Conservation (phyloP, 257 asterid genomes). For the Solanum appendiculatum region DNA sequence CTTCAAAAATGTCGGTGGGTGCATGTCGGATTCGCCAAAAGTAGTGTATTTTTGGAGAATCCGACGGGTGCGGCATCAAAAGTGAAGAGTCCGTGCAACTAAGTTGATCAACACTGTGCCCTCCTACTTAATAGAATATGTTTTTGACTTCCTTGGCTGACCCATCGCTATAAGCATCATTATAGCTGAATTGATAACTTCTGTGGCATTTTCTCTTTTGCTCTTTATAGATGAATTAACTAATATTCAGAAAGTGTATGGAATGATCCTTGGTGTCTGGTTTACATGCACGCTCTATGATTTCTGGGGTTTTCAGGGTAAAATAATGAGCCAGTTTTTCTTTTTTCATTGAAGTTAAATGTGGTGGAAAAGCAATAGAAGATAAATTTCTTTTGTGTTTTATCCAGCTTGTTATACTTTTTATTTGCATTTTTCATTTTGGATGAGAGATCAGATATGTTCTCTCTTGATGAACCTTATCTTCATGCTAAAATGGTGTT, state of each 20-base stretch:
- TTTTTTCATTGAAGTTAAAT: background rate
- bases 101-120: background rate
- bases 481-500: background rate
- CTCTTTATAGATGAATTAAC: background rate
- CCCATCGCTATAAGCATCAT: background rate
- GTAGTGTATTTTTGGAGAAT: too few relatives aligned
- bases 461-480: background rate
- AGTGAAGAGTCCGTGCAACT: too few relatives aligned
- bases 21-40: too few relatives aligned
- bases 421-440: background rate
- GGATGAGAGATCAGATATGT: background rate
- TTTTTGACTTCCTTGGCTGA: background rate
- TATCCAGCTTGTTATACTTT: background rate
- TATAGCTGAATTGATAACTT: background rate
- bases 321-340: background rate
- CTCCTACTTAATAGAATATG: background rate
- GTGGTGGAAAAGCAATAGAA: background rate
- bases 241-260: background rate
- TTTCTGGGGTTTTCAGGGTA: background rate
- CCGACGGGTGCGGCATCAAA: too few relatives aligned
- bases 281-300: background rate
- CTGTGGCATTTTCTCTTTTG: background rate
- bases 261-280: background rate
- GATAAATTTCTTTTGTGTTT: background rate
- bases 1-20: too few relatives aligned